Percentiles rank a stretch among this genome's conserved stretches.
phyloP scores from a whole-genome alignment of 345 rosid species.

The Heritiera littoralis region DNA sequence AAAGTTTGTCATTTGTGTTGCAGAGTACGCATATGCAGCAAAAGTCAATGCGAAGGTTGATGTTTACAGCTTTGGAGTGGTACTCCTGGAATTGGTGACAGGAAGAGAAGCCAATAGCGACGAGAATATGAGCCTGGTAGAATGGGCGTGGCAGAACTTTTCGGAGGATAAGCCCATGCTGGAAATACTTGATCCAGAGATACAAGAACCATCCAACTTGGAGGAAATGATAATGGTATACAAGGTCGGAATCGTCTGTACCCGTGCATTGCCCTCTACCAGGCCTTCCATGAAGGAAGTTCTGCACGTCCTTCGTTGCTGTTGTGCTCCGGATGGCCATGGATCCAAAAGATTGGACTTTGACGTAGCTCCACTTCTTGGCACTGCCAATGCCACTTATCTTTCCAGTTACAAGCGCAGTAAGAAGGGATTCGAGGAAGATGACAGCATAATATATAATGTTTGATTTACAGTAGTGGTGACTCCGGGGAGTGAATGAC shows the following conservation, averaged over 20 bases:
- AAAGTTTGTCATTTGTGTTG: not conserved
- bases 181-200: slow-evolving; percentile 13
- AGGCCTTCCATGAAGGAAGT: slow-evolving; percentile 29
- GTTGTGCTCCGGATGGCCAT: slow-evolving; percentile 28
- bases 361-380: slow-evolving; percentile 46
- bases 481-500: not conserved
- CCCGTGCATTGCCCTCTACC: slow-evolving; percentile 1
- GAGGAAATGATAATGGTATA: slow-evolving; percentile 7
- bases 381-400: no score
- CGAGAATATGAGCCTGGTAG: not conserved
- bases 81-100: slow-evolving; percentile 11
- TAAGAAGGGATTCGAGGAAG: slow-evolving; percentile 17
- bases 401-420: slow-evolving; percentile 11
- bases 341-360: slow-evolving; percentile 22
- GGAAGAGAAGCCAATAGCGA: slow-evolving; percentile 17
- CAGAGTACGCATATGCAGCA: slow-evolving; percentile 12
- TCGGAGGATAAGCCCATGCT: slow-evolving; percentile 1
- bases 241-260: slow-evolving; percentile 12
- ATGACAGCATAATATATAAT: slow-evolving; percentile 21
- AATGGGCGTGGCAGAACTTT: slow-evolving; percentile 10
- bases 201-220: not conserved
- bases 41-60: slow-evolving; percentile 13
- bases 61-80: slow-evolving; percentile 14
- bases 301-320: slow-evolving; percentile 54
- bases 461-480: slow-evolving; percentile 19